Base-by-base conservation (phyloP, 1,139 yeast genomes). In the Debaryomyces sp. region DNA sequence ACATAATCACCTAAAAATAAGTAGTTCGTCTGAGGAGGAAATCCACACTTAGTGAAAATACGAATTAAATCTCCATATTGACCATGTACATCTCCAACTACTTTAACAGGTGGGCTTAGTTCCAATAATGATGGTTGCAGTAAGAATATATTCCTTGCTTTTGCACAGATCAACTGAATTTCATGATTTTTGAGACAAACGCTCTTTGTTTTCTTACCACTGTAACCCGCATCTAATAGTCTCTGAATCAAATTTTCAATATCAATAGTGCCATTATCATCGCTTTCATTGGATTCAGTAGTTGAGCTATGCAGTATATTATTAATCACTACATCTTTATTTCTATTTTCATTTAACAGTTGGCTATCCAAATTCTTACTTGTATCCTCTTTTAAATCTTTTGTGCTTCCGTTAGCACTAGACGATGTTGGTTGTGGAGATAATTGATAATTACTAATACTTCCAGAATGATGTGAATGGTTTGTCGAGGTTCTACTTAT, bases 141-240 rank as follows among this genome's bases (percentile, higher is more conserved):
- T 66, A 89, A 65, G 53, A 90, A 87, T 18, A 88, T 77, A 50
- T 84, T 83, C 48, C 95, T 72, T 2, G 90, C 50, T 37, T 84
- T 82, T 23, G 89, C 81, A 68, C 99, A 94, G 44, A 94, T 85
- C 56, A 84, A 77, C 43, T 90, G 89, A 56, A 94, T 92, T 64
- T 94, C 99, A 10, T 86, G 77, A 65, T 87, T 89, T 62, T 94
- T 94, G 50, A 94, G 72, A 66, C 97, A 91, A 41, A 94, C 89
- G 50, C 84, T 84, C 63, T 92, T 89, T 7, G 97, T 89, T 59
- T 96, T 80, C 66, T 94, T 92, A 12, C 97, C 98, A 23, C 92
- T 81, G 67, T 94, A 94, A 6, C 99, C 99, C 0, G 97, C 97
- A 68, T 94, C 99, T 54, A 94, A 76, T 54, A 94, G 74, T 59